Evolutionary conservation across 306 rosid genomes (phyloP).

Genomic region (Dalbergia cochinchinensis): DNA sequence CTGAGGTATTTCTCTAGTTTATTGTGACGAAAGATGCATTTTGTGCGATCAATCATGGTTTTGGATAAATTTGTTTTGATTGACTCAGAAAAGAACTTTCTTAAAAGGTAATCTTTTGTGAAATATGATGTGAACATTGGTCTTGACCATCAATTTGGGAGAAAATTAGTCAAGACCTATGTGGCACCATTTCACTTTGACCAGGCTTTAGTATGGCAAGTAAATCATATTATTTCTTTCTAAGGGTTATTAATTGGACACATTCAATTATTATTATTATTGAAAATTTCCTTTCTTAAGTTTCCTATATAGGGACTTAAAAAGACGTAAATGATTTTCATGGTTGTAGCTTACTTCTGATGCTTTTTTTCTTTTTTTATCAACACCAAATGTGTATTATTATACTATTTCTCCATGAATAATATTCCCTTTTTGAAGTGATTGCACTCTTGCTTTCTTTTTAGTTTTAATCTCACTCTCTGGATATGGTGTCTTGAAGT

Average conservation of each 20-base stretch:
- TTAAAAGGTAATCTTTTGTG: not conserved
- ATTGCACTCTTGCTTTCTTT: not conserved
- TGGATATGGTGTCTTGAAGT: not conserved
- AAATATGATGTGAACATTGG: not conserved
- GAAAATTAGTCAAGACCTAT: not conserved
- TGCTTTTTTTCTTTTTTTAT: not conserved
- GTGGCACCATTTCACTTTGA: slow-evolving; percentile 8
- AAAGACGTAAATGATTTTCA: not conserved
- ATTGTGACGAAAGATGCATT: not conserved
- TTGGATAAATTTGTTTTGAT: not conserved
- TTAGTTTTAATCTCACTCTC: not conserved
- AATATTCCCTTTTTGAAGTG: not conserved
- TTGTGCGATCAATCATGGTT: not conserved
- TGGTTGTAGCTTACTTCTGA: not conserved
- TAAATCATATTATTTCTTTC: not conserved
- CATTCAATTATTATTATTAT: not conserved
- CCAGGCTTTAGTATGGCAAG: not conserved
- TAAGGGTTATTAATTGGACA: not conserved
- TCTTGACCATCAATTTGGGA: not conserved
- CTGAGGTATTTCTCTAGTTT: slow-evolving; percentile 61
- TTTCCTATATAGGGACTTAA: not conserved
- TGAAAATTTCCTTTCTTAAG: not conserved
- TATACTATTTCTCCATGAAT: not conserved
- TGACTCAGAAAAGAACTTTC: not conserved
- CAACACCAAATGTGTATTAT: not conserved